Conservation (phyloP, 306 rosid genomes). For the Acmispon strigosus region DNA sequence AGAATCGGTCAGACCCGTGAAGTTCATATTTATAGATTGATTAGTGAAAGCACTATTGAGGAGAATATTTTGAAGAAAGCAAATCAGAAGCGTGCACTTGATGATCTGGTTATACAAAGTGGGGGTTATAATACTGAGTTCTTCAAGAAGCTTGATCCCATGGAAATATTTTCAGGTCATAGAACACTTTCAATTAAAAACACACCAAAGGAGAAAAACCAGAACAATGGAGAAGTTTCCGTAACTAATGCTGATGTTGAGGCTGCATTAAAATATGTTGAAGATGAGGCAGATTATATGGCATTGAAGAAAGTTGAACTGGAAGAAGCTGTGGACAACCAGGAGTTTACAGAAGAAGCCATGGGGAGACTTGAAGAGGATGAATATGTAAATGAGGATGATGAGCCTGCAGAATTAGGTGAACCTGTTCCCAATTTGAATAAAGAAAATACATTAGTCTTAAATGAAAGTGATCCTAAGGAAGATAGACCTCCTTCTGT, state of each 20-base stretch:
- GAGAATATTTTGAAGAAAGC: constrained; percentile 98
- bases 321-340: constrained; percentile 97
- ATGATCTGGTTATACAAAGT: constrained; percentile 95
- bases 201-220: constrained; percentile 58
- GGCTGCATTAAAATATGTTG: constrained; percentile 84
- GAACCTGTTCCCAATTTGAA: constrained; percentile 40
- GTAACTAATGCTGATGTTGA: constrained; percentile 82
- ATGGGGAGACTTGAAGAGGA: constrained; percentile 93
- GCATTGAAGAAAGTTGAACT: constrained; percentile 90
- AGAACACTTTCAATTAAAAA: constrained; percentile 57
- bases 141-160: constrained; percentile 95
- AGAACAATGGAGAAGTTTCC: constrained; percentile 50
- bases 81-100: constrained; percentile 96
- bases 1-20: constrained; percentile 99
- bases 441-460: constrained; percentile 43
- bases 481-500: constrained; percentile 57
- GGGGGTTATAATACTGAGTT: constrained; percentile 97
- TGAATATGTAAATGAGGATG: constrained; percentile 83
- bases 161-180: constrained; percentile 91
- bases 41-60: constrained; percentile 94
- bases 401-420: constrained; percentile 61
- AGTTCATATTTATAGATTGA: constrained; percentile 90
- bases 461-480: constrained; percentile 40
- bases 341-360: constrained; percentile 95
- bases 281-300: constrained; percentile 99